A percentile compares a stretch with the other conserved stretches of the same genome.
These are phyloP conservation scores for Asterella californica DNA, from an alignment of 225 moss, liverwort and hornwort genomes.

Conservation along the genomic window DNA sequence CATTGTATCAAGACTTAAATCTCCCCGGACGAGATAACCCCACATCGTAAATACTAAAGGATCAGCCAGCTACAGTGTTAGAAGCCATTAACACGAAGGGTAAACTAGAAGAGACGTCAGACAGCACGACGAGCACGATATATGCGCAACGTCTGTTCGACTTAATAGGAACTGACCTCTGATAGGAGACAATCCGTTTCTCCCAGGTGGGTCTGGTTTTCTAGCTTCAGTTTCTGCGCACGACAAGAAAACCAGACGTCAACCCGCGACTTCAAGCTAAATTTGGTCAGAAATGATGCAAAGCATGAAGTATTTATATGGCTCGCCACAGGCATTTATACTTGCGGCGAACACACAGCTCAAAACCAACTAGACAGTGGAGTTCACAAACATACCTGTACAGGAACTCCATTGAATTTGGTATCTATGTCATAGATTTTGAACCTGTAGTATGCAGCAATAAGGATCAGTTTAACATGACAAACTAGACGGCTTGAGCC, in stretches of 20 bases:
- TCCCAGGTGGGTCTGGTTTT: slow-evolving; percentile 54
- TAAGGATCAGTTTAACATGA: too few species aligned
- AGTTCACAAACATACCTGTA: slow-evolving; percentile 28
- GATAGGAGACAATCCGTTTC: slow-evolving; percentile 45
- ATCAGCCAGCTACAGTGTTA: background rate
- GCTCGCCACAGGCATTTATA: background rate
- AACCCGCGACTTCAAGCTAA: background rate
- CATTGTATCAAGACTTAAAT: too few species aligned
- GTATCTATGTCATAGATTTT: slow-evolving; percentile 53
- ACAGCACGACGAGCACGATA: background rate
- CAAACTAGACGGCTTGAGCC: too few species aligned
- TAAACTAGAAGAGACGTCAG: background rate
- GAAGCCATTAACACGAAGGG: background rate
- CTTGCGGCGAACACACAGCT: background rate
- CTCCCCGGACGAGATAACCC: too few species aligned
- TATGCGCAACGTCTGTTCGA: background rate
- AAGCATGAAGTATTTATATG: background rate
- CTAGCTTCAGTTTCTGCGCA: slow-evolving; percentile 48
- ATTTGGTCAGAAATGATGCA: background rate
- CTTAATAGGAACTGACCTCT: slow-evolving; percentile 31
- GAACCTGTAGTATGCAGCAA: slow-evolving; percentile 24
- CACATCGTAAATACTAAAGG: too few species aligned
- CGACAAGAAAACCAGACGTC: background rate
- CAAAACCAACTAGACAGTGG: background rate
- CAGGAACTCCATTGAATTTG: slow-evolving; percentile 38